Percentiles rank a stretch among this genome's conserved stretches.
These are phyloP conservation scores for Trametes elegans DNA, from an alignment of 768 basidiomycete genomes.

Conservation along the genomic window DNA sequence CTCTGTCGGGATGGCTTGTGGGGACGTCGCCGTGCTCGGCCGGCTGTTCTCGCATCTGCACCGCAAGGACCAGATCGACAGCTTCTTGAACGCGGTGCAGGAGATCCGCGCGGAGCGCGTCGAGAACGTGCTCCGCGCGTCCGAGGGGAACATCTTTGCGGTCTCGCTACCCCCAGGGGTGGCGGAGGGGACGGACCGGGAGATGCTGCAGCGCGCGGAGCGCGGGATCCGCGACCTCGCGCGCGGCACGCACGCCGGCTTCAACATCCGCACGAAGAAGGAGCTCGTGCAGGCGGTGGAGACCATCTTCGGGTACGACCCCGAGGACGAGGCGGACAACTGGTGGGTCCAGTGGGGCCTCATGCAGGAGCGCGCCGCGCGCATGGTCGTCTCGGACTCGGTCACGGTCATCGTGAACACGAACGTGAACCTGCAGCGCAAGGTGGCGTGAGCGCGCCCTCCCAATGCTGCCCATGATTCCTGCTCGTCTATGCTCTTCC, in stretches of 20 bases:
- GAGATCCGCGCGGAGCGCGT: slow-evolving; percentile 27
- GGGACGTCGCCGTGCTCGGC: slow-evolving; percentile 34
- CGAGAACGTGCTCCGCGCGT: slow-evolving; percentile 17
- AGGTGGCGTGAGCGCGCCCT: neutral
- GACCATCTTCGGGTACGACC: slow-evolving; percentile 28
- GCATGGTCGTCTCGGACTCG: slow-evolving; percentile 7
- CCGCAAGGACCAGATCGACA: slow-evolving; percentile 25
- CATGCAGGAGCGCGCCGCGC: slow-evolving; percentile 25
- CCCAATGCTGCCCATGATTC: too few species aligned
- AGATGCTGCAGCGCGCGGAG: slow-evolving; percentile 15
- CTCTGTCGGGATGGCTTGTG: slow-evolving; percentile 25
- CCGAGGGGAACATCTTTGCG: slow-evolving; percentile 20
- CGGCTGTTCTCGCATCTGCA: slow-evolving; percentile 33
- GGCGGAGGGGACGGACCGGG: slow-evolving; percentile 10
- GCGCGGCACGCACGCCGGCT: neutral
- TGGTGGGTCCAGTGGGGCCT: slow-evolving; percentile 33
- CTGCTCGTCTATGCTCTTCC: neutral
- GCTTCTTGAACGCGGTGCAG: slow-evolving; percentile 27
- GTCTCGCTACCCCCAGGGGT: slow-evolving; percentile 26
- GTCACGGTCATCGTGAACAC: slow-evolving; percentile 6
- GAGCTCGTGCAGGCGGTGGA: slow-evolving; percentile 14
- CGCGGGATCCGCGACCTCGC: slow-evolving; percentile 3
- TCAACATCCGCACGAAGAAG: slow-evolving; percentile 3
- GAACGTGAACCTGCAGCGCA: neutral
- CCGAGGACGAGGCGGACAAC: slow-evolving; percentile 30